These are phyloP conservation scores for Nicotiana knightiana DNA, from an alignment of 257 asterid genomes.

Conservation along the genomic window DNA sequence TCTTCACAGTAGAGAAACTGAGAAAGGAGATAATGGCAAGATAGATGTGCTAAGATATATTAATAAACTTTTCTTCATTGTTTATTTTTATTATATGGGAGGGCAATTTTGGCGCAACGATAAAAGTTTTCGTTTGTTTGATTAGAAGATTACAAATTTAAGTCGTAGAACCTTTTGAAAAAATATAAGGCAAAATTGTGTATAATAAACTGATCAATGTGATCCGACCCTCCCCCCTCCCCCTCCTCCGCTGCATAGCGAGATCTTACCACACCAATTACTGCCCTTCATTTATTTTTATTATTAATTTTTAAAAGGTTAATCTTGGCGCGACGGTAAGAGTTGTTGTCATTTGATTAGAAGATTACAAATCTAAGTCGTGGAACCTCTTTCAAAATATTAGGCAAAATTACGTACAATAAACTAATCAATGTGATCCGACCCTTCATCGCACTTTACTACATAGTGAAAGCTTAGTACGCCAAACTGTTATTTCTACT, in stretches of 20 bases:
- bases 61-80: not conserved
- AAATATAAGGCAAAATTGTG: not conserved
- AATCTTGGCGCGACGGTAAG: no score
- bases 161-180: no score
- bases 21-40: not conserved
- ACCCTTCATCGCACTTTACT: no score
- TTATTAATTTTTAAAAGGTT: no score
- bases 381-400: no score
- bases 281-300: no score
- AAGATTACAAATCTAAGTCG: not conserved
- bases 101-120: accelerated
- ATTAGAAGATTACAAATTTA: not conserved
- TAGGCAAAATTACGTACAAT: not conserved
- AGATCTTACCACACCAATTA: no score
- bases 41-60: slow-evolving; percentile 7
- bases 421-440: not conserved
- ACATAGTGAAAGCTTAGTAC: no score
- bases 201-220: not conserved
- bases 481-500: no score
- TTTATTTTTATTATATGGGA: not conserved
- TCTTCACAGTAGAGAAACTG: slow-evolving; percentile 20
- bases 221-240: not conserved
- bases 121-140: not conserved
- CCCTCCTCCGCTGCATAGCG: accelerated
- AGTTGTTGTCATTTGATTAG: not conserved